phyloP scores from a whole-genome alignment of 495 filamentous ascomycete genomes.

The Podospora pseudocomata region DNA sequence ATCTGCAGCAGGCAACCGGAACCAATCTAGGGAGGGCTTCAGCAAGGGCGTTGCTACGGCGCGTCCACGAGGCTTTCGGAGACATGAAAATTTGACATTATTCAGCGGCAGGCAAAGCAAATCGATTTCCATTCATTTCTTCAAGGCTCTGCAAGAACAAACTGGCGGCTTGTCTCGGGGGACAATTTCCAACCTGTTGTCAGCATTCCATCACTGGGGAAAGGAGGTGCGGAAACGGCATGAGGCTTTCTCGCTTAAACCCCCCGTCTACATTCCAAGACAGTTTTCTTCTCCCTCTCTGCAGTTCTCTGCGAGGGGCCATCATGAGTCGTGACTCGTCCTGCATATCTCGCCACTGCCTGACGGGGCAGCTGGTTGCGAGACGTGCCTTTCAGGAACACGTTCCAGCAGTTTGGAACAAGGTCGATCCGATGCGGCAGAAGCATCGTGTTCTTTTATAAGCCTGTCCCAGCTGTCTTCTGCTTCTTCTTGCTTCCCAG shows the following conservation, averaged over 20 bases:
- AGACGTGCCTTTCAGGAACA: conserved; percentile 7
- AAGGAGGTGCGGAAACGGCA: conserved; percentile 21
- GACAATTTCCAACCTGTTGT: conserved; percentile 7
- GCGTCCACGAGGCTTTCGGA: conserved; percentile 12
- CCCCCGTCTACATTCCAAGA: conserved; percentile 23
- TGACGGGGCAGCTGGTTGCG: conserved; percentile 1
- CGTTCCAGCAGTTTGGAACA: conserved; percentile 22
- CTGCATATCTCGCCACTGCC: neutral
- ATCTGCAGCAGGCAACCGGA: conserved; percentile 9
- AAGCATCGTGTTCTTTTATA: conserved; percentile 22
- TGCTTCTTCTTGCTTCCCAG: conserved; percentile 1
- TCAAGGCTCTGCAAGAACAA: conserved; percentile 7
- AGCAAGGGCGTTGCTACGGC: conserved; percentile 23
- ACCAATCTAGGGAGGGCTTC: conserved; percentile 17
- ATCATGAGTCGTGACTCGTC: neutral
- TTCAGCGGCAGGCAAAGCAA: conserved; percentile 10
- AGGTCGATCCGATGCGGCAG: conserved; percentile 17
- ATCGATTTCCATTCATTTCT: neutral
- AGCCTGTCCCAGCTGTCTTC: conserved; percentile 11
- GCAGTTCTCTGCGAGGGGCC: neutral
- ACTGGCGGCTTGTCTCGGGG: conserved; percentile 10
- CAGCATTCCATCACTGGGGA: conserved; percentile 24
- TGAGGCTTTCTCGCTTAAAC: conserved; percentile 7
- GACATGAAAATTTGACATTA: neutral
- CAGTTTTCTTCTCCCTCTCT: neutral